Conservation (phyloP, 2,329 filamentous ascomycete genomes). For the Hypomyces perniciosus region DNA sequence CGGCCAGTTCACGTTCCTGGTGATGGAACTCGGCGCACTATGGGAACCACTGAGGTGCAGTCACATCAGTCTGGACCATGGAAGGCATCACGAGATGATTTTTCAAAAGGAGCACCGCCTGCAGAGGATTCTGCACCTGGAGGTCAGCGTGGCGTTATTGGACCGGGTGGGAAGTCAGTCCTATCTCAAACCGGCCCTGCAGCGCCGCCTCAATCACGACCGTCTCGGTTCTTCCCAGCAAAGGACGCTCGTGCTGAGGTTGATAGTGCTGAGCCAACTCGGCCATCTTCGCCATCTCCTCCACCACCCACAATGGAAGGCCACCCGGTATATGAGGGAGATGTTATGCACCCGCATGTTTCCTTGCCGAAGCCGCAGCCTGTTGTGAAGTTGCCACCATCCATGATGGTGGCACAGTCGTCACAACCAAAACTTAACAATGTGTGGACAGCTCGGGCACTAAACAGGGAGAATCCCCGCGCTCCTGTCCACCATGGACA, state of each 20-base stretch:
- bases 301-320: constrained; percentile 65
- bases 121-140: constrained; percentile 20
- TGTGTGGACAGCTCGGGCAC: constrained; percentile 31
- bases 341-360: constrained; percentile 59
- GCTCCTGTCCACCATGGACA: constrained; percentile 19
- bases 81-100: constrained; percentile 26
- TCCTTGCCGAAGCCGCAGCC: constrained; percentile 64
- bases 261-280: constrained; percentile 30
- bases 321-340: constrained; percentile 67
- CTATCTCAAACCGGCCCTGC: constrained; percentile 23
- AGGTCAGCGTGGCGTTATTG: constrained; percentile 24
- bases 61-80: constrained; percentile 24
- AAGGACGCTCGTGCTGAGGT: constrained; percentile 43
- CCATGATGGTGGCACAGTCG: constrained; percentile 22
- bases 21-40: constrained; percentile 29
- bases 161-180: constrained; percentile 20
- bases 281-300: constrained; percentile 57
- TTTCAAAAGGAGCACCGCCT: constrained; percentile 11
- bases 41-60: constrained; percentile 22
- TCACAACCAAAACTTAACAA: constrained; percentile 23
- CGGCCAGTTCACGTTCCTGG: constrained; percentile 36
- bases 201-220: constrained; percentile 40
- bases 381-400: constrained; percentile 74
- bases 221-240: constrained; percentile 58
- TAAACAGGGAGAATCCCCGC: constrained; percentile 26